A percentile compares a stretch with the other conserved stretches of the same genome.
phyloP scores from a whole-genome alignment of 2,329 filamentous ascomycete genomes.

The Pestalotiopsis fici region DNA sequence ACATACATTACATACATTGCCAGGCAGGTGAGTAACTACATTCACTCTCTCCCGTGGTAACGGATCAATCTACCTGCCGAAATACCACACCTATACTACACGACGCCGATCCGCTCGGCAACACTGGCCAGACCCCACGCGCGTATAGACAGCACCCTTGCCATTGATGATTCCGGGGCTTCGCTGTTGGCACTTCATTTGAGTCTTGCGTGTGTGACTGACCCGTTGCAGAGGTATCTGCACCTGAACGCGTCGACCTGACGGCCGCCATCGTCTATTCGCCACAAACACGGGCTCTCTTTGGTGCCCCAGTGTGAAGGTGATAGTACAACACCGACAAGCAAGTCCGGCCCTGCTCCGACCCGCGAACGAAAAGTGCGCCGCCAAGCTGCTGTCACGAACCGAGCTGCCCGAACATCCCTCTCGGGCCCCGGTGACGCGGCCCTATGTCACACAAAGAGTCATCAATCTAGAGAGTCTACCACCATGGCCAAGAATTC shows the following conservation, averaged over 20 bases:
- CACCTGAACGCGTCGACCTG: not conserved
- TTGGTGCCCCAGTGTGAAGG: not conserved
- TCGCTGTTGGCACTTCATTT: not conserved
- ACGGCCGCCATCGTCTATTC: not conserved
- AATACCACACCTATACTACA: too few species aligned
- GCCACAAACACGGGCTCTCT: not conserved
- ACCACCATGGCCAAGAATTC: not conserved
- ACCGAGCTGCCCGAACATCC: not conserved
- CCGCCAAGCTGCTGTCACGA: not conserved
- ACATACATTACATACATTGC: too few species aligned
- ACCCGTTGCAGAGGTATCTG: not conserved
- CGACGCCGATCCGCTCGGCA: not conserved
- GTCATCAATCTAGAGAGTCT: not conserved
- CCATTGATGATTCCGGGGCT: not conserved
- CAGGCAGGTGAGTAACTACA: too few species aligned
- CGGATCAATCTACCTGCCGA: not conserved
- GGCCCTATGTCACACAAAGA: not conserved
- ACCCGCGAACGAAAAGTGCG: not conserved
- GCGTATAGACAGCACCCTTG: not conserved
- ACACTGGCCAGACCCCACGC: not conserved
- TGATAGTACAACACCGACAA: not conserved
- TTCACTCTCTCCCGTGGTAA: not conserved
- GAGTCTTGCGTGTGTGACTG: not conserved
- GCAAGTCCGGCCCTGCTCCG: not conserved
- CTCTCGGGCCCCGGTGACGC: not conserved